Evolutionary conservation across 768 basidiomycete genomes (phyloP).

Genomic region (Pleurotus giganteus): DNA sequence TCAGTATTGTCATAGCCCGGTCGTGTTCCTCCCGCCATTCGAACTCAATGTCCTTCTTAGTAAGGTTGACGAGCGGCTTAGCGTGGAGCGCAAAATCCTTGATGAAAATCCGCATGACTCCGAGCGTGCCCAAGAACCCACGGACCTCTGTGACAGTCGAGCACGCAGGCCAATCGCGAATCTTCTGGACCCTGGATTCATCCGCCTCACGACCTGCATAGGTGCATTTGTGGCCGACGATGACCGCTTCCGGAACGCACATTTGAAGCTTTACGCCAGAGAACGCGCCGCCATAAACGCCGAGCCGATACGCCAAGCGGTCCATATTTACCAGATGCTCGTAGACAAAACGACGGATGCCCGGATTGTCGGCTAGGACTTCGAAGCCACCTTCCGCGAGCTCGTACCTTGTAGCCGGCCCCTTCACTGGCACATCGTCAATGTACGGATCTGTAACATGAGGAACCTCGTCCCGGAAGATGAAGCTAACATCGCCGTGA

Average conservation of each 20-base stretch:
- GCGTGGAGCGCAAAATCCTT: constrained; percentile 22
- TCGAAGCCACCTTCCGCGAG: constrained; percentile 26
- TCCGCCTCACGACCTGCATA: constrained; percentile 27
- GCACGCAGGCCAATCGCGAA: constrained; percentile 24
- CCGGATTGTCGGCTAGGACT: constrained; percentile 30
- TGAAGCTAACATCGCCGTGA: constrained; percentile 35
- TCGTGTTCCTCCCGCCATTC: constrained; percentile 26
- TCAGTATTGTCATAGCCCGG: constrained; percentile 14
- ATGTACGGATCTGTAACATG: constrained; percentile 32
- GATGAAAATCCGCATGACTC: constrained; percentile 27
- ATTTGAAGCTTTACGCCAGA: constrained; percentile 33
- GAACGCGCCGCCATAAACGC: constrained; percentile 34
- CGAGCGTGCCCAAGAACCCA: constrained; percentile 29
- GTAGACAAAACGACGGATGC: constrained; percentile 36
- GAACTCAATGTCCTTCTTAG: constrained; percentile 24
- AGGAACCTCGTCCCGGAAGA: constrained; percentile 39
- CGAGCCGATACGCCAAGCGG: constrained; percentile 33
- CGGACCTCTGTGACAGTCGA: constrained; percentile 19
- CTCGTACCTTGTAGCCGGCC: constrained; percentile 29
- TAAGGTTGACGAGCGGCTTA: constrained; percentile 21
- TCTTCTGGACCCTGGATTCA: constrained; percentile 12
- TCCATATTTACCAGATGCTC: constrained; percentile 35
- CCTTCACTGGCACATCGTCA: constrained; percentile 35
- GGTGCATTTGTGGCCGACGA: constrained; percentile 38
- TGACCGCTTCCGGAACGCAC: constrained; percentile 20